Evolutionary conservation across 768 basidiomycete species (phyloP).

Genomic region (Lyophyllum decastes): DNA sequence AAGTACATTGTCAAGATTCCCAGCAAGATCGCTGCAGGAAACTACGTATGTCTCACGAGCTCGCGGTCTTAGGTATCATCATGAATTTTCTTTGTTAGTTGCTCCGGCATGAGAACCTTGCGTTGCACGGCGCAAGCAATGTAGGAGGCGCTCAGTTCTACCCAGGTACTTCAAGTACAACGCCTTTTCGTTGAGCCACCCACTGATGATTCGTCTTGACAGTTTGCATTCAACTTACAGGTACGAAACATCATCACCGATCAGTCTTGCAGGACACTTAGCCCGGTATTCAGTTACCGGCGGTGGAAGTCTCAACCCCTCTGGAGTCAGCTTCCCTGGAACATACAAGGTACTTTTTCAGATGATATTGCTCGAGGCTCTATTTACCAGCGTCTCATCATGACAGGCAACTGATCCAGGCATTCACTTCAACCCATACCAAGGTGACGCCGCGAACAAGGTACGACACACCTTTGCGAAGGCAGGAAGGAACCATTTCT

Average conservation of each 20-base stretch:
- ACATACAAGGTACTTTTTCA: constrained; percentile 31
- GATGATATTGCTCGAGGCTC: neutral
- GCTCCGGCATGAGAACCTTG: constrained; percentile 40
- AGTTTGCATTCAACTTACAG: constrained; percentile 39
- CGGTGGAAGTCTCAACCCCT: constrained; percentile 35
- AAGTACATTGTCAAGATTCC: constrained; percentile 38
- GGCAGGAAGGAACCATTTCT: neutral
- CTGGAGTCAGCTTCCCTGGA: constrained; percentile 39
- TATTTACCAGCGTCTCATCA: neutral
- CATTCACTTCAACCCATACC: constrained; percentile 8
- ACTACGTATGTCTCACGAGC: constrained; percentile 35
- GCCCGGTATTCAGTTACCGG: constrained; percentile 28
- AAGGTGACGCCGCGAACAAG: constrained; percentile 8
- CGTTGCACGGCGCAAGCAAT: constrained; percentile 33
- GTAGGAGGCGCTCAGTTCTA: constrained; percentile 40
- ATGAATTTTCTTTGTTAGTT: constrained; percentile 27
- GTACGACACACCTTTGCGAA: neutral
- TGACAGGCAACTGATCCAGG: constrained; percentile 30
- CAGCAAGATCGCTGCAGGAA: constrained; percentile 36
- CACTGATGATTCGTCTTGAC: neutral
- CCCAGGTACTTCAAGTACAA: constrained; percentile 19
- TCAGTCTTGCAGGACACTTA: neutral
- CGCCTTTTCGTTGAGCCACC: neutral
- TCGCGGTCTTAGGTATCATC: too few species aligned
- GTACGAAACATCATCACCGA: constrained; percentile 9